Base-by-base conservation (phyloP, 106 monocot genomes). In the Phalaenopsis aphrodite region DNA sequence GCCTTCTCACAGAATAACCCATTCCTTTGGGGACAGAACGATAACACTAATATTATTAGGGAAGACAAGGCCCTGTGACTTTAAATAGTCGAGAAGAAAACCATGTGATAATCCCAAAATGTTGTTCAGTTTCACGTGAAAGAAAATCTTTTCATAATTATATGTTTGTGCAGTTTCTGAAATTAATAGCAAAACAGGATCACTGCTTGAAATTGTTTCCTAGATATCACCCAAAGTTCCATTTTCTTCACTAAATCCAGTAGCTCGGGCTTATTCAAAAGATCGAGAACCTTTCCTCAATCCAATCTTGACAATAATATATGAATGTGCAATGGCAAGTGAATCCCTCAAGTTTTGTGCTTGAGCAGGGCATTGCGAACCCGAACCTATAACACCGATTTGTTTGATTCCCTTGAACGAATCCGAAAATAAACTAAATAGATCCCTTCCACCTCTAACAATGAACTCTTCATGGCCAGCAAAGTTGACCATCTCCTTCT, bases 101-200 rank as follows among this genome's bases (percentile, higher is more conserved):
- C 92, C 95, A 82, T 95, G 95, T 39, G 95, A 95, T 15, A 95
- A 81, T 10, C 95, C 92, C 41, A 95, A 86, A 58, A 92, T 92
- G 83, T 92, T 92, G 80, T 92, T 92, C 72, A 90, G 95, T 64
- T 95, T 92, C 95, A 95, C 90, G 87, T 90, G 90, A 68, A 92
- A 95, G 81, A 95, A 86, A 38, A 95, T 49, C 78, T 95, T 89
- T 80, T 95, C 92, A 64, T 92, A 90, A 73, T 92, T 92, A 55
- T 95, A 90, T 10, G 92, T 92, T 92, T 94, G 93, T 79, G 94
- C 98, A 56, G 98, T 89, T 83, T 99, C 98, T 73, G 98, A 99
- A 81, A 99, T 99, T 81, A 99, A 84, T 73, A 99, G 69, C 88
- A 99, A 83, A 42, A 99, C 56, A 46, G 94, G 91, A 58, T 99